phyloP scores from a whole-genome alignment of 2,329 filamentous ascomycete genomes.

The Capronia epimyces region DNA sequence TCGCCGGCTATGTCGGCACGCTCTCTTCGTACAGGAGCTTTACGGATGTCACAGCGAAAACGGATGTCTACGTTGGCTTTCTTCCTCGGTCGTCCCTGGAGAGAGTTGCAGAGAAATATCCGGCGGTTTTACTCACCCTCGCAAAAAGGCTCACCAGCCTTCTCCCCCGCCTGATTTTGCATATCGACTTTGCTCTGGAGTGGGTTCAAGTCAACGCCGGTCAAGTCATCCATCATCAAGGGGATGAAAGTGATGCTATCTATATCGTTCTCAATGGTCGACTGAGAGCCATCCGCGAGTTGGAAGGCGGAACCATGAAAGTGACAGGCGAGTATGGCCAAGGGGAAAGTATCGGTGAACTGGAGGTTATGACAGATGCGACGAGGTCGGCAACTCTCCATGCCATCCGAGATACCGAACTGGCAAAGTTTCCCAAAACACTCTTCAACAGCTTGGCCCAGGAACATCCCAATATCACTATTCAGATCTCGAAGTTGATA shows the following conservation, averaged over 20 bases:
- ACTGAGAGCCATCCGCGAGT: constrained; percentile 75
- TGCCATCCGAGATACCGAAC: constrained; percentile 90
- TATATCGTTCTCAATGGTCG: constrained; percentile 96
- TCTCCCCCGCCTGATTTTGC: constrained; percentile 79
- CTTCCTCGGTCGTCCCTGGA: constrained; percentile 79
- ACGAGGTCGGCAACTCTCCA: constrained; percentile 84
- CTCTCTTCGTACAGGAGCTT: constrained; percentile 94
- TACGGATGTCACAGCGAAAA: constrained; percentile 94
- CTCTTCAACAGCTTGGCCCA: constrained; percentile 96
- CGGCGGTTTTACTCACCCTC: constrained; percentile 88
- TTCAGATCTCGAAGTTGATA: constrained; percentile 98
- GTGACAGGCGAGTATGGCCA: constrained; percentile 92
- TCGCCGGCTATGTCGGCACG: constrained; percentile 90
- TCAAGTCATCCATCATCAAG: constrained; percentile 88
- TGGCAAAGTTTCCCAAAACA: constrained; percentile 92
- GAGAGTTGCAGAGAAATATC: constrained; percentile 85
- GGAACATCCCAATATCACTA: constrained; percentile 95
- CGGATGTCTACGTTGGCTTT: constrained; percentile 96
- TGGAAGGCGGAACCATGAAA: constrained; percentile 71
- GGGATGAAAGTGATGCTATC: constrained; percentile 94
- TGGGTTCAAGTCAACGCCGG: constrained; percentile 97
- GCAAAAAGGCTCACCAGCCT: constrained; percentile 89
- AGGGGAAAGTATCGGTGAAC: constrained; percentile 92
- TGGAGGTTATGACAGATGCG: constrained; percentile 95
- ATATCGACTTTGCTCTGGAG: constrained; percentile 96